phyloP scores from a whole-genome alignment of 306 rosid species.

The Mimosa bimucronata region DNA sequence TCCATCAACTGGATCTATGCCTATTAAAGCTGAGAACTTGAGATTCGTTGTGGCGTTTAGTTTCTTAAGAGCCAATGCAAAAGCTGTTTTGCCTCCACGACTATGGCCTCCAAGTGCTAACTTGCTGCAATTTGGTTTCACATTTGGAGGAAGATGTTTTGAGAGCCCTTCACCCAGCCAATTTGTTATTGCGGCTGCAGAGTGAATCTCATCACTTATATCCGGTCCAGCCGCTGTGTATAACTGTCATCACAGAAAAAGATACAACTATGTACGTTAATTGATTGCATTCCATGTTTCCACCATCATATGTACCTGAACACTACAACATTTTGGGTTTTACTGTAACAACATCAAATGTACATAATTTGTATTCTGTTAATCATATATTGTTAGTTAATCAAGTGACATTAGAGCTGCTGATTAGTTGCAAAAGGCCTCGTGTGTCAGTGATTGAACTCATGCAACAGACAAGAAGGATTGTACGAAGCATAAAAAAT shows the following conservation, averaged over 20 bases:
- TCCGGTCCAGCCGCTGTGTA: constrained; percentile 69
- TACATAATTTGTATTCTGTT: not conserved
- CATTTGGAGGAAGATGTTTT: constrained; percentile 53
- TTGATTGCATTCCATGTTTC: not conserved
- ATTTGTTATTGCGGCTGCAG: constrained; percentile 62
- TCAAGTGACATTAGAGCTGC: constrained; percentile 8
- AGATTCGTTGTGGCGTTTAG: constrained; percentile 42
- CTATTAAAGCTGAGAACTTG: constrained; percentile 74
- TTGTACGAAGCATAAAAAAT: not conserved
- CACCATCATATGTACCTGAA: not conserved
- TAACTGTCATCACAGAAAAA: constrained; percentile 53
- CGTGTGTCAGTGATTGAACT: not conserved
- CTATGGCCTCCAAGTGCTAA: constrained; percentile 81
- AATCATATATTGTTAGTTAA: not conserved
- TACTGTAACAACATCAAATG: not conserved
- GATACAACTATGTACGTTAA: not conserved
- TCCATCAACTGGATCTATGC: constrained; percentile 94
- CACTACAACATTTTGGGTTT: not conserved
- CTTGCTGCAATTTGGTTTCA: constrained; percentile 55
- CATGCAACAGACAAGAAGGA: not conserved
- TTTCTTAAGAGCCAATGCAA: constrained; percentile 67
- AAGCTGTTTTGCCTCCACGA: constrained; percentile 85
- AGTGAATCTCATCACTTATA: constrained; percentile 60
- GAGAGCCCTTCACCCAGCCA: constrained; percentile 73
- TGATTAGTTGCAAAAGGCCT: not conserved